Conservation (phyloP, 148 eudicot species). For the Rhododendron kiyosumense region DNA sequence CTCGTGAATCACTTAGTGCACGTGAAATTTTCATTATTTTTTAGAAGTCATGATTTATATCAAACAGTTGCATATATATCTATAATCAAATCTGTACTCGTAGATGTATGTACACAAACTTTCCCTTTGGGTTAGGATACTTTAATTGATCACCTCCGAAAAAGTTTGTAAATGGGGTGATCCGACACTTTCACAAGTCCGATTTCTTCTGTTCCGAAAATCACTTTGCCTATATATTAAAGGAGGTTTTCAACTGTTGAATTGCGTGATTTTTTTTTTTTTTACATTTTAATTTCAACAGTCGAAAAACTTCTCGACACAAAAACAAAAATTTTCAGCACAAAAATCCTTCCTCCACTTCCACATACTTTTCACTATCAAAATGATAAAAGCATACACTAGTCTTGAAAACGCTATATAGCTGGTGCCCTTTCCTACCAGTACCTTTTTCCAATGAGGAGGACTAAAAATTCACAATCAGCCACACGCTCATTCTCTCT, state of each 20-base stretch:
- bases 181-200: too few species aligned
- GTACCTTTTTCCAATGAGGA: not conserved
- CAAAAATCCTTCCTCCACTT: not conserved
- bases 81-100: too few species aligned
- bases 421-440: not conserved
- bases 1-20: not conserved
- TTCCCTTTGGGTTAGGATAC: not conserved
- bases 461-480: not conserved
- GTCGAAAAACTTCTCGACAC: too few species aligned
- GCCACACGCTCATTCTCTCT: constrained; percentile 12
- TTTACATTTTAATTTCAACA: too few species aligned
- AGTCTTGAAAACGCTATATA: not conserved
- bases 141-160: too few species aligned
- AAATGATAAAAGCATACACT: not conserved
- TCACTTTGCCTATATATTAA: accelerated
- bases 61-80: not conserved
- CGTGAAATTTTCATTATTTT: not conserved
- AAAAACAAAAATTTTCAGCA: too few species aligned
- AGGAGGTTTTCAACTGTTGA: accelerated
- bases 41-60: too few species aligned
- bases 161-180: too few species aligned
- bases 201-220: too few species aligned
- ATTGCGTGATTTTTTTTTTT: too few species aligned
- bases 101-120: not conserved
- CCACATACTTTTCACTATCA: not conserved